phyloP scores from a whole-genome alignment of 345 rosid genomes.

The Leavenworthia alabamica region DNA sequence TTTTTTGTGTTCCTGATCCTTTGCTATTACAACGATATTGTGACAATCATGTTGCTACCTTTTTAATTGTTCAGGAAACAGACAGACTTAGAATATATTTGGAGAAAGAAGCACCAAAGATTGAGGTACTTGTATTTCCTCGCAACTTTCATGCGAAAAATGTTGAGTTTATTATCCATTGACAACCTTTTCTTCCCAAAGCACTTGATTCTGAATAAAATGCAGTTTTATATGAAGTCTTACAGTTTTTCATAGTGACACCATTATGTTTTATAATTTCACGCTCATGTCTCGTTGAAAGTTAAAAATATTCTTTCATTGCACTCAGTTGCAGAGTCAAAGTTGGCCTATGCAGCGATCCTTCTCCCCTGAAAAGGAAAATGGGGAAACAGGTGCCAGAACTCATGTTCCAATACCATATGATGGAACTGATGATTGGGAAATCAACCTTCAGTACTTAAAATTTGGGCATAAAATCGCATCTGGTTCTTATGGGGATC shows the following conservation, averaged over 20 bases:
- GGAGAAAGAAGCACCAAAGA: slow-evolving; percentile 62
- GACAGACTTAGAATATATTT: slow-evolving; percentile 61
- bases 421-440: slow-evolving; percentile 98
- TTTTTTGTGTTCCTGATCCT: background rate
- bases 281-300: background rate
- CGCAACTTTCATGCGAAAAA: background rate
- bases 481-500: slow-evolving; percentile 92
- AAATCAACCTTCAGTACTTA: slow-evolving; percentile 62
- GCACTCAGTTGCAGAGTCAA: slow-evolving; percentile 42
- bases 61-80: slow-evolving; percentile 54
- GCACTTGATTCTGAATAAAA: background rate
- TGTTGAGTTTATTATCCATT: background rate
- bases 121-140: slow-evolving; percentile 53
- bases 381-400: slow-evolving; percentile 29
- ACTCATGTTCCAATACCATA: slow-evolving; percentile 68
- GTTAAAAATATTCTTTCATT: background rate
- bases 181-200: background rate
- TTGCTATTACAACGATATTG: background rate
- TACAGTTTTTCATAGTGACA: background rate
- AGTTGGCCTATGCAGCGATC: slow-evolving; percentile 47
- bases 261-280: no score
- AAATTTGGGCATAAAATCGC: slow-evolving; percentile 80
- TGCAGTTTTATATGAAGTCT: background rate
- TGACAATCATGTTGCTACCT: slow-evolving; percentile 30
- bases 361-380: slow-evolving; percentile 46